These are phyloP conservation scores for Astrothelium subdiscretum DNA, from an alignment of 495 filamentous ascomycete genomes.

Conservation along the genomic window DNA sequence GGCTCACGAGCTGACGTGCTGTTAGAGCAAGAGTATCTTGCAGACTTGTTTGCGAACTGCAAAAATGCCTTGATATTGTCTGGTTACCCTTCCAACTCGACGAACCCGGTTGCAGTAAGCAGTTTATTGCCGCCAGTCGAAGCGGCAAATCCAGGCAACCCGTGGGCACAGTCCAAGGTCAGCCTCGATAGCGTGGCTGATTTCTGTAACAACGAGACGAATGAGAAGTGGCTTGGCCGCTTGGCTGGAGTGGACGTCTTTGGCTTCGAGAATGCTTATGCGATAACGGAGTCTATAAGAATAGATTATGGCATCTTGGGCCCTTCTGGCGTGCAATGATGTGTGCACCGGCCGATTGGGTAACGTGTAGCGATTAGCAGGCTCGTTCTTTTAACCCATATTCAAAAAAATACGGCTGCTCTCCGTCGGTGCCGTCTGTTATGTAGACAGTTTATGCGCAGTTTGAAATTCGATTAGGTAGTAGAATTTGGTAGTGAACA, in stretches of 20 bases:
- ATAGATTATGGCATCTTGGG: conserved; percentile 19
- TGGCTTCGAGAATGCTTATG: conserved; percentile 21
- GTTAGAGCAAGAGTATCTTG: conserved; percentile 28
- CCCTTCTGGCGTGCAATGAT: conserved; percentile 5
- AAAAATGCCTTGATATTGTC: conserved; percentile 20
- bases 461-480: too few species aligned
- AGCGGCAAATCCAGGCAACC: conserved; percentile 25
- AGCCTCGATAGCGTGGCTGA: conserved; percentile 23
- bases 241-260: conserved; percentile 29
- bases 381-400: too few species aligned
- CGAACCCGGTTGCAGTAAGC: conserved; percentile 8
- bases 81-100: conserved; percentile 5
- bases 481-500: too few species aligned
- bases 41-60: conserved; percentile 27
- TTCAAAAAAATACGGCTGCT: too few species aligned
- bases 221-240: conserved; percentile 26
- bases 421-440: too few species aligned
- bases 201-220: conserved; percentile 24
- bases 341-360: too few species aligned
- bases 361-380: too few species aligned
- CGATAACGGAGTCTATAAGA: conserved; percentile 23
- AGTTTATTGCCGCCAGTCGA: conserved; percentile 8
- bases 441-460: too few species aligned
- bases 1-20: conserved; percentile 27
- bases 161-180: conserved; percentile 24